phyloP scores from a whole-genome alignment of 176 grass and related monocot species.

The Aegilops speltoides region DNA sequence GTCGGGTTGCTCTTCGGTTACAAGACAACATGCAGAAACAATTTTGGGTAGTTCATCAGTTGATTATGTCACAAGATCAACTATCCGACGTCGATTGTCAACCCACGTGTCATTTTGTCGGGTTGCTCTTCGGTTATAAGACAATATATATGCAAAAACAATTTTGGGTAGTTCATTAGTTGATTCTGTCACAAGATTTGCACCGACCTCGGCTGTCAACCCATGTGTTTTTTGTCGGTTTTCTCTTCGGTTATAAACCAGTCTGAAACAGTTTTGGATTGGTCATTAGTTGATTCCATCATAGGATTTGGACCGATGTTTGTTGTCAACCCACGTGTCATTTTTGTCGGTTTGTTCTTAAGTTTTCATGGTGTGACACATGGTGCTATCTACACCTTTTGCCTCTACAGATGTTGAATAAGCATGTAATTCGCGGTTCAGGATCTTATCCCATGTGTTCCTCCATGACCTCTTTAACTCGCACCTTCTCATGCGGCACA shows the following conservation, averaged over 20 bases:
- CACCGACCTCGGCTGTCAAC: not conserved
- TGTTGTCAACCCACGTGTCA: not conserved
- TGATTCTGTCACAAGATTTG: not conserved
- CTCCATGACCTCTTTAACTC: too few relatives aligned
- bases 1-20: not conserved
- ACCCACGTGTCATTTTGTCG: not conserved
- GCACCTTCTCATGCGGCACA: too few relatives aligned
- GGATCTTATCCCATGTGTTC: not conserved
- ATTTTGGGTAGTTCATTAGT: not conserved
- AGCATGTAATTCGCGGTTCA: not conserved
- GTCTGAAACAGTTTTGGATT: too few relatives aligned
- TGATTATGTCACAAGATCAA: too few relatives aligned
- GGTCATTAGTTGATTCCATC: too few relatives aligned
- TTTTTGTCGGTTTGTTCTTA: not conserved
- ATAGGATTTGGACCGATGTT: too few relatives aligned
- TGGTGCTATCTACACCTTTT: not conserved
- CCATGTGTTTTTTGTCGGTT: not conserved
- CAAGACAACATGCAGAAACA: too few relatives aligned
- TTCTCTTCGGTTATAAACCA: not conserved
- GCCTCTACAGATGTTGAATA: not conserved
- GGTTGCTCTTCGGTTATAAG: not conserved
- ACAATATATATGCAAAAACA: too few relatives aligned
- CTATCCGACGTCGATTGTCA: too few relatives aligned
- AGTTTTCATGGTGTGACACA: not conserved
- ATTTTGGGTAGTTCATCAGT: too few relatives aligned